Base-by-base conservation (phyloP, 208 protist species). In the Entamoeba moshkovskii region DNA sequence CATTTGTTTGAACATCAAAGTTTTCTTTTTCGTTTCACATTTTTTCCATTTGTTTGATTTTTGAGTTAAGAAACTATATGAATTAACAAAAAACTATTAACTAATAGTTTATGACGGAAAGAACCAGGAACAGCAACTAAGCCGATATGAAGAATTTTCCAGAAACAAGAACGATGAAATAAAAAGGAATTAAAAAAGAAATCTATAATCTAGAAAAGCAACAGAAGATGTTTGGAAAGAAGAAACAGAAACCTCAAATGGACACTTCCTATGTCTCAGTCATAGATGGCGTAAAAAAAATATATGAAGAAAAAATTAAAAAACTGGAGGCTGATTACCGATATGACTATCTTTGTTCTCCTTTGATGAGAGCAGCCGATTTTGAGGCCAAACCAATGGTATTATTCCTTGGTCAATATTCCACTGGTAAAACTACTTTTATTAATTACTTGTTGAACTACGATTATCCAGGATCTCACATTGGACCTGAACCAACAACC, bases 371-470 rank as follows among this genome's bases (percentile, higher is more conserved):
- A 73, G 8, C 59, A 73, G 59, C 59, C 5, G 91, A 92, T 18
- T 92, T 92, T 47, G 91, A 92, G 3, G 91, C 91, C 2, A 44
- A 93, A 15, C 93, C 59, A 93, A 42, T 66, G 45, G 46, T 92
- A 15, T 52, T 59, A 49, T 45, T 91, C 52, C 45, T 93, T 42
- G 93, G 93, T n/a, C 93, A 94, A 46, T 94, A 94, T 93, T 94
- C 93, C 25, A 52, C 59, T 85, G 93, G 93, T 42, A 94, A 94
- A 92, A 94, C 93, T 29, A 93, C 49, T 47, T 94, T 94, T 47
- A 94, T 94, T 66, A 44, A 93, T 18, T 59, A 59, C 49, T 59
- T 59, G 49, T 18, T 59, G 49, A 59, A 59, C 49, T 59, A 59
- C 18, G 59, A 73, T 33, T 73, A 73, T 73, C 59, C 59, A 33